Percentiles rank a stretch among this genome's conserved stretches.
Conservation (phyloP, 768 basidiomycete species). For the Lactarius sanguifluus region DNA sequence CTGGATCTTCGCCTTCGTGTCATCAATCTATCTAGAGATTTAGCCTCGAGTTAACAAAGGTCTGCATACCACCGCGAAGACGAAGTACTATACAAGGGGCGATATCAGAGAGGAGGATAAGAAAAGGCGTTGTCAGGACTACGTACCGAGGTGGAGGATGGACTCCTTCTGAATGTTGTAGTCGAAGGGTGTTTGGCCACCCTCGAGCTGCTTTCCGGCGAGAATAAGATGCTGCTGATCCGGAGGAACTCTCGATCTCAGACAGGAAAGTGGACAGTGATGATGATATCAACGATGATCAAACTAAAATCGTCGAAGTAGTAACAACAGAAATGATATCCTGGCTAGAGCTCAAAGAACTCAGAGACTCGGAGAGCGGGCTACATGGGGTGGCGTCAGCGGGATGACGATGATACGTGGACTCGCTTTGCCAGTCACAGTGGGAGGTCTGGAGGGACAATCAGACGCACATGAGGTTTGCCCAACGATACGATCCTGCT, state of each 20-base stretch:
- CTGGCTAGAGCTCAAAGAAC: too few species aligned
- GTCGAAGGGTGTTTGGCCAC: conserved; percentile 46
- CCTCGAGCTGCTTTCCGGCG: conserved; percentile 54
- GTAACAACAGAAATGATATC: too few species aligned
- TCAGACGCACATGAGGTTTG: too few species aligned
- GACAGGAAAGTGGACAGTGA: too few species aligned
- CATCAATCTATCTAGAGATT: conserved; percentile 37
- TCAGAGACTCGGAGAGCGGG: too few species aligned
- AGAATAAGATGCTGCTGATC: conserved; percentile 40
- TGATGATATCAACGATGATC: too few species aligned
- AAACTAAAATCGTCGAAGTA: too few species aligned
- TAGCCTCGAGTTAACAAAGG: conserved; percentile 57
- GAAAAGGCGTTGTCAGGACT: conserved; percentile 4
- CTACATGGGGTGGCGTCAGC: too few species aligned
- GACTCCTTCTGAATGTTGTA: conserved; percentile 39
- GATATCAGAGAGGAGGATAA: background rate
- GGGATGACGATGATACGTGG: too few species aligned
- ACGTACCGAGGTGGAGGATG: conserved; percentile 36
- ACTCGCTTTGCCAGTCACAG: too few species aligned
- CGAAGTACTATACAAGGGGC: conserved; percentile 39
- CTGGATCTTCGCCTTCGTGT: conserved; percentile 37
- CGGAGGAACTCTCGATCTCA: conserved; percentile 30
- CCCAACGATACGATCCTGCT: too few species aligned
- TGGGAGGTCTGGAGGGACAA: too few species aligned
- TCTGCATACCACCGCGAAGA: conserved; percentile 43